Conservation (phyloP, 208 protist species). For the Trypanosoma cruzi region DNA sequence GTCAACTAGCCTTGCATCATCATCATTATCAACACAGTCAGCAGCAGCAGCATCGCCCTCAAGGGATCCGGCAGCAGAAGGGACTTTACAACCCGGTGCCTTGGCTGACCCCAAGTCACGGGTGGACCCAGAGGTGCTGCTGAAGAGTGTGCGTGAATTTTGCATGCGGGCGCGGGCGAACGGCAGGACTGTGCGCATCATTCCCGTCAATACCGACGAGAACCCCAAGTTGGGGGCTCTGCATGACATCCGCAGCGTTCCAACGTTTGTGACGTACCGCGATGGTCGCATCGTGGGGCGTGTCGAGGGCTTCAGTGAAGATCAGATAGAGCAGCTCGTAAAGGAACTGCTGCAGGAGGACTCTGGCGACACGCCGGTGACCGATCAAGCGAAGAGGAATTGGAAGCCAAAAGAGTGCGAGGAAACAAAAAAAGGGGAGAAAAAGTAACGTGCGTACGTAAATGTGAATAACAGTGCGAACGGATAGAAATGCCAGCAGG, state of each 20-base stretch:
- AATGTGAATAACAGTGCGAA: neutral
- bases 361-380: neutral
- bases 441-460: neutral
- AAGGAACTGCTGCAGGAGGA: slow-evolving; percentile 9
- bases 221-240: slow-evolving; percentile 69
- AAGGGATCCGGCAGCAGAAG: neutral
- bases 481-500: neutral
- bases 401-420: neutral
- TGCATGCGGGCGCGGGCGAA: slow-evolving; percentile 30
- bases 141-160: neutral
- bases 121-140: neutral
- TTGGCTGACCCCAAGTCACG: neutral
- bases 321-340: slow-evolving; percentile 63
- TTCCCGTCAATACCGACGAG: slow-evolving; percentile 84
- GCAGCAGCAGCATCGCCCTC: neutral
- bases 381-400: neutral
- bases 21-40: slow-evolving; percentile 16
- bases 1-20: slow-evolving; percentile 9
- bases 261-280: slow-evolving; percentile 84
- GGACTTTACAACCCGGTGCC: neutral
- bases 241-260: slow-evolving; percentile 85
- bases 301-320: slow-evolving; percentile 63
- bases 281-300: slow-evolving; percentile 67
- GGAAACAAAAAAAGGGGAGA: neutral
- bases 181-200: slow-evolving; percentile 29